These are phyloP conservation scores for Lizonia empirigonia DNA, from an alignment of 2,329 filamentous ascomycete genomes.

Conservation along the genomic window DNA sequence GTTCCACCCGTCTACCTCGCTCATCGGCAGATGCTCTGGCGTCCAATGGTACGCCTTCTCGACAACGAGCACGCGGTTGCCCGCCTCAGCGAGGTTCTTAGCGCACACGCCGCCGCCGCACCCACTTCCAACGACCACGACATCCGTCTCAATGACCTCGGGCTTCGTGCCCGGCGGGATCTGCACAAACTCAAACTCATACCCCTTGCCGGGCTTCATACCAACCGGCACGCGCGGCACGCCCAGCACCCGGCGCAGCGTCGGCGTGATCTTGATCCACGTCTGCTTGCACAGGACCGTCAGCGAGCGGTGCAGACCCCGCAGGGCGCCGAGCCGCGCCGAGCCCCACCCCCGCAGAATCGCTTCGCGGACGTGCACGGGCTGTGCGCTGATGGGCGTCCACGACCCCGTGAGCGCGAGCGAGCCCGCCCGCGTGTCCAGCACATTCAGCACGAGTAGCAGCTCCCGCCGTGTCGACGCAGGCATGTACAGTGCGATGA, in stretches of 20 bases:
- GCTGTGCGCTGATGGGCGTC: conserved; percentile 66
- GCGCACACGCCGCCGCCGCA: conserved; percentile 84
- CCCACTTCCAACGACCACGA: conserved; percentile 85
- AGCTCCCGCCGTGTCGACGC: conserved; percentile 56
- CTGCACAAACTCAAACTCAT: conserved; percentile 67
- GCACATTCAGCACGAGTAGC: conserved; percentile 57
- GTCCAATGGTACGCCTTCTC: conserved; percentile 82
- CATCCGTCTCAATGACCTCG: conserved; percentile 74
- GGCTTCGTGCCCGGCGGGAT: conserved; percentile 60
- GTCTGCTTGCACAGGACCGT: conserved; percentile 60
- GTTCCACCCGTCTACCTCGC: conserved; percentile 61
- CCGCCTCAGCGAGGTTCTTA: conserved; percentile 78
- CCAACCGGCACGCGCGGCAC: conserved; percentile 63
- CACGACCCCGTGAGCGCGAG: conserved; percentile 71
- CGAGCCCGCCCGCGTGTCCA: conserved; percentile 66
- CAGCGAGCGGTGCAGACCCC: conserved; percentile 62
- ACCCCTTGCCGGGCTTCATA: conserved; percentile 58
- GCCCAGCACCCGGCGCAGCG: conserved; percentile 61
- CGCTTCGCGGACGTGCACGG: conserved; percentile 63
- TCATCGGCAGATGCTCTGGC: conserved; percentile 75
- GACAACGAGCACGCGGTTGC: conserved; percentile 76
- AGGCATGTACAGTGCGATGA: conserved; percentile 57
- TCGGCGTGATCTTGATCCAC: conserved; percentile 62
- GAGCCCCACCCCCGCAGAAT: conserved; percentile 68
- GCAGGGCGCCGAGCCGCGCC: conserved; percentile 62